Percentiles rank a stretch among this genome's conserved stretches.
Evolutionary conservation across 495 filamentous ascomycete genomes (phyloP).

Genomic region (Aspergillus campestris): DNA sequence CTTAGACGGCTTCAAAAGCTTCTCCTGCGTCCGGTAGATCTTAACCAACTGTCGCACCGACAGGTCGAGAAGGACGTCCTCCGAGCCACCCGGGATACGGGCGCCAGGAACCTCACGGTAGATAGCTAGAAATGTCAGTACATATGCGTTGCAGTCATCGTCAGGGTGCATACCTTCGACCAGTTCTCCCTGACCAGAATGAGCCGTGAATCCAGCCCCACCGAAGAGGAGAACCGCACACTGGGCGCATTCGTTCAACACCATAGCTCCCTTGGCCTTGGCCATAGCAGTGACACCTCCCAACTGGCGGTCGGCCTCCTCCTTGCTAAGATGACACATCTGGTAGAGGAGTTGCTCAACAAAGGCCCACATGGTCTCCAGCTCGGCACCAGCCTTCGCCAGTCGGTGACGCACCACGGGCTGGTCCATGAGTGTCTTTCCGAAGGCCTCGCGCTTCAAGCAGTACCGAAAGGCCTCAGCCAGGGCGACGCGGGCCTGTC

Average conservation of each 20-base stretch:
- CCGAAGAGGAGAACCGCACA: constrained; percentile 62
- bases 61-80: constrained; percentile 69
- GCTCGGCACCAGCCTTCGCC: constrained; percentile 57
- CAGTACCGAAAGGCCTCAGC: constrained; percentile 58
- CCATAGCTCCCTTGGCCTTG: constrained; percentile 63
- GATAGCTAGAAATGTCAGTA: constrained; percentile 36
- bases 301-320: constrained; percentile 53
- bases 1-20: constrained; percentile 45
- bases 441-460: constrained; percentile 66
- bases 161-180: constrained; percentile 46
- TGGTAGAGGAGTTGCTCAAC: constrained; percentile 67
- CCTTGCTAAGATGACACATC: constrained; percentile 53
- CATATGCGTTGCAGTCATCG: not conserved
- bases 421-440: constrained; percentile 64
- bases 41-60: constrained; percentile 65
- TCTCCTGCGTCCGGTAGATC: constrained; percentile 56
- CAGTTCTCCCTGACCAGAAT: constrained; percentile 59
- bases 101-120: constrained; percentile 56
- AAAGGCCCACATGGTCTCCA: constrained; percentile 67
- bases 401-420: constrained; percentile 64
- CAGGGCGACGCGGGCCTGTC: constrained; percentile 57
- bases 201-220: constrained; percentile 58
- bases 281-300: constrained; percentile 62
- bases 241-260: constrained; percentile 61
- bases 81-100: constrained; percentile 60